phyloP scores from a whole-genome alignment of 2,329 filamentous ascomycete genomes.

The Aphanoascus verrucosus region DNA sequence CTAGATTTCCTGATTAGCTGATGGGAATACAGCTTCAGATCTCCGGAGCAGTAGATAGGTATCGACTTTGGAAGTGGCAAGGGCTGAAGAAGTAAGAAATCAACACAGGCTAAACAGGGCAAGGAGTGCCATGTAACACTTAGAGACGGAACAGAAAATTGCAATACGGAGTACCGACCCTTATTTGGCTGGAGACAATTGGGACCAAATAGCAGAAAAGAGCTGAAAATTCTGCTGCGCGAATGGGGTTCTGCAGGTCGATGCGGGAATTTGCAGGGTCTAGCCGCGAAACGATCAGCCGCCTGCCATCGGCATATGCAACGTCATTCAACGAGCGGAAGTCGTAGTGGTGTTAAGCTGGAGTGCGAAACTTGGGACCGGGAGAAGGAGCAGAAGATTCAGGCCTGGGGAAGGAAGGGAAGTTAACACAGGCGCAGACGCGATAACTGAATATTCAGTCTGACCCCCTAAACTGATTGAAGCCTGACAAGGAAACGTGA shows the following conservation, averaged over 20 bases:
- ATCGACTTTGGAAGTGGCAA: neutral
- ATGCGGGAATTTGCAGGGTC: constrained; percentile 15
- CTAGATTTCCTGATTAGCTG: neutral
- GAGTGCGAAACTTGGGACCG: neutral
- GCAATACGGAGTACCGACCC: constrained; percentile 5
- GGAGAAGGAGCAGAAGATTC: neutral
- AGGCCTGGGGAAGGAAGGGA: neutral
- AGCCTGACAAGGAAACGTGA: neutral
- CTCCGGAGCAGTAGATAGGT: neutral
- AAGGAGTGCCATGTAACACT: neutral
- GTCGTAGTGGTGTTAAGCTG: neutral
- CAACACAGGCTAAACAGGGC: neutral
- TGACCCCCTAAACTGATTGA: neutral
- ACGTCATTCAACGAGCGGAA: neutral
- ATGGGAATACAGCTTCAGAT: neutral
- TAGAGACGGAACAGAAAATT: constrained; percentile 1
- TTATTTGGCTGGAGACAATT: neutral
- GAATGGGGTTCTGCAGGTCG: constrained; percentile 8
- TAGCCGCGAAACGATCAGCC: constrained; percentile 14
- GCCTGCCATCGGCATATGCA: neutral
- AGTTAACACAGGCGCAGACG: neutral
- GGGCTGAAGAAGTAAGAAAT: neutral
- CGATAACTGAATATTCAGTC: neutral
- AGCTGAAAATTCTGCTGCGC: constrained; percentile 4
- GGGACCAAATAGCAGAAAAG: constrained; percentile 3